Conservation (phyloP, 306 rosid species). For the Ormosia emarginata region DNA sequence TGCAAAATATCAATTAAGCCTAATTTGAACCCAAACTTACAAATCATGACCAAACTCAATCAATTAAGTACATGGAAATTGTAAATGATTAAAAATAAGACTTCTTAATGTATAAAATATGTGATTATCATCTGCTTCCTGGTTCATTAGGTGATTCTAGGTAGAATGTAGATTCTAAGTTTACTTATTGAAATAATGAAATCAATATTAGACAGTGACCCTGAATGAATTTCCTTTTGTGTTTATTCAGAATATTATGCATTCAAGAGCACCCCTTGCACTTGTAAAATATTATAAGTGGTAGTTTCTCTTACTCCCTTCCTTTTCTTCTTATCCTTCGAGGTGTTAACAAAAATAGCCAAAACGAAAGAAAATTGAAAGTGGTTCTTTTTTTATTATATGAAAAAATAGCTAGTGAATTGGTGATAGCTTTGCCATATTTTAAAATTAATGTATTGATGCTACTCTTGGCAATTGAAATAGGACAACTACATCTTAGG, state of each 20-base stretch:
- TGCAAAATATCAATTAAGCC: no score
- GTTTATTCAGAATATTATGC: not conserved
- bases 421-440: not conserved
- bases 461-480: no score
- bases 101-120: no score
- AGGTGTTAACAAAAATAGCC: not conserved
- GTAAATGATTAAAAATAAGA: no score
- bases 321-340: not conserved
- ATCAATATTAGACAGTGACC: not conserved
- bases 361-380: not conserved
- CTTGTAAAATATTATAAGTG: not conserved
- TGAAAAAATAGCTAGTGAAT: constrained; percentile 9
- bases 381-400: not conserved
- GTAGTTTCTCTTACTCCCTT: constrained; percentile 25
- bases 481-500: no score
- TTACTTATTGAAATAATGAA: not conserved
- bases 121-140: not conserved
- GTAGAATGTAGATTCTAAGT: not conserved
- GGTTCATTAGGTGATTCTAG: not conserved
- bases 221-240: not conserved
- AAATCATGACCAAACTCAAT: no score
- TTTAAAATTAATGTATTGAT: no score
- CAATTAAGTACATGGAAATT: no score
- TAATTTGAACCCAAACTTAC: no score
- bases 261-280: not conserved